Base-by-base conservation (phyloP, 78 protist species). In the Bigelowiella natans region DNA sequence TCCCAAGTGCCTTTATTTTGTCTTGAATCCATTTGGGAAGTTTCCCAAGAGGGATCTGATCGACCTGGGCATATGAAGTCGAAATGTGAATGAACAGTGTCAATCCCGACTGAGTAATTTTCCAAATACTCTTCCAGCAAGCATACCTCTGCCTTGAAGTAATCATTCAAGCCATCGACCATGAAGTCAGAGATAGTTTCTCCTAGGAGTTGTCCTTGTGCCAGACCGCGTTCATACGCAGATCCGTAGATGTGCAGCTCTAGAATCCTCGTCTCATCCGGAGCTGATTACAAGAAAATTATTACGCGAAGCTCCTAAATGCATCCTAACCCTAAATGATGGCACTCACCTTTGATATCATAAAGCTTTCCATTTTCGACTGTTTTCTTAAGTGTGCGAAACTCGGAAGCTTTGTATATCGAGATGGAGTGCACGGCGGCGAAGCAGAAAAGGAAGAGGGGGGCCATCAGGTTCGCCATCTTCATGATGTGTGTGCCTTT, bases 201-300 rank as follows among this genome's bases (percentile, higher is more conserved):
- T 18, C 39, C 90, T 37, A 39, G 31, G 3, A 88, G 85, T 31
- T 34, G 83, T 1, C 90, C 90, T n/a, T 88, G 90, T 29, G 90
- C 90, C 63, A 1, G 1, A 31, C 90, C 90, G 2, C 2, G 82
- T 38, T 88, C 90, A n/a, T n/a, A 1, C 40, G 90, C 38, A 38
- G 87, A 37, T 30, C 90, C 90, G 28, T 7, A 88, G 86, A 88
- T n/a, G 34, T 88, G 90, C 82, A 88, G 73, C 37, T 63, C 51
- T 2, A 7, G 34, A 30, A 86, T 2, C 37, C 39, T 30, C 39
- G 82, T 63, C 31, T 18, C 18, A 29, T 63, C 82, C 31, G 82
- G 82, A 26, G 82, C n/a, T n/a, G n/a, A n/a, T n/a, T n/a, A n/a
- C n/a, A n/a, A n/a, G n/a, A n/a, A n/a, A n/a, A n/a, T n/a, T n/a